Base-by-base conservation (phyloP, 208 protist genomes). In the Leishmania martiniquensis region DNA sequence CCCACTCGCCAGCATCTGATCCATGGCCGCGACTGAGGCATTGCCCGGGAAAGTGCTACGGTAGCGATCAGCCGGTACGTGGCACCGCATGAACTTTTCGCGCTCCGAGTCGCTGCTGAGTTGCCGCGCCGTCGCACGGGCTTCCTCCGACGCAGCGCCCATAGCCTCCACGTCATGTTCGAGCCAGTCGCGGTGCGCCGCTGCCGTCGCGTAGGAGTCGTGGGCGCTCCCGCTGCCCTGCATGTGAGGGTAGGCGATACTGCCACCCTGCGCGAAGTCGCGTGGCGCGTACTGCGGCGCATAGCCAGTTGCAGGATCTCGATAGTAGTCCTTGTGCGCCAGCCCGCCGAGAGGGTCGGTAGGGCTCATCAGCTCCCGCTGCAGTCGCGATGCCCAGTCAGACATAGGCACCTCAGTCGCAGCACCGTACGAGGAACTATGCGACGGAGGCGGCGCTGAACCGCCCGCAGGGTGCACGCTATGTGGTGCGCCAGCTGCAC, bases 271-370 rank as follows among this genome's bases (percentile, higher is more conserved):
- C 15, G 85, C 85, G 75, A 96, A 97, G 82, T 96, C 91, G n/a
- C 94, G 87, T 15, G 94, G 94, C 7, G 94, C 94, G 81, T 96
- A 97, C 78, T 93, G 88, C 39, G 94, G 92, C 15, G 72, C 79
- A 84, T 94, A 96, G 15, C 94, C 94, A 59, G 76, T 78, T 6
- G 86, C 81, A 0, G 92, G 88, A 75, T 97, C 94, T 7, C 94
- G 92, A 73, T 95, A 97, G 87, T 95, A 96, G 76, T 97, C 94
- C 82, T 92, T 93, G 84, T 95, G 92, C 12, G 85, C 87, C 42
- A 93, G 74, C 22, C 94, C 94, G n/a, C 89, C 89, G 4, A 97
- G 77, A 1, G 94, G 91, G 67, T 97, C 94, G 0, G 32, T 69
- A 47, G 94, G 89, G 49, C 81, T 57, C 63, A 95, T 88, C 51